phyloP scores from a whole-genome alignment of 306 rosid genomes.

The Astragalus membranaceus region DNA sequence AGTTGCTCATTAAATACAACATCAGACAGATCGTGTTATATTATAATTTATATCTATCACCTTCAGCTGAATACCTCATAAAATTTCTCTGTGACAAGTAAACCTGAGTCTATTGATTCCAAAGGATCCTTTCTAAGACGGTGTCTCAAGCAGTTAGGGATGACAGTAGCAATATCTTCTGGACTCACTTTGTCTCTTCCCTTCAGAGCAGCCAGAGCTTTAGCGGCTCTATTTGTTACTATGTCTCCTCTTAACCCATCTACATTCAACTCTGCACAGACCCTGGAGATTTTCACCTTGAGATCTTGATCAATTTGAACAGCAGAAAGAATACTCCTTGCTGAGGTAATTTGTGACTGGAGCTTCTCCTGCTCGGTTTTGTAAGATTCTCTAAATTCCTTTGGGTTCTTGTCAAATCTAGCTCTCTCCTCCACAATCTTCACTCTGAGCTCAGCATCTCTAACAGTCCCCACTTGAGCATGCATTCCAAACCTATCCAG shows the following conservation, averaged over 20 bases:
- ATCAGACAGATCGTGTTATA: not conserved
- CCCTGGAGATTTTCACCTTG: conserved; percentile 82
- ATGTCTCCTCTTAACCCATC: conserved; percentile 98
- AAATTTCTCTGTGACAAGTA: conserved; percentile 83
- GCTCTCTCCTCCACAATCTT: conserved; percentile 94
- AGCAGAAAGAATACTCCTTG: conserved; percentile 55
- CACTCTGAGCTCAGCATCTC: conserved; percentile 94
- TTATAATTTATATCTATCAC: conserved; percentile 8
- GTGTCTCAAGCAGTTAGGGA: conserved; percentile 93
- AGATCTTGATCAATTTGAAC: conserved; percentile 73
- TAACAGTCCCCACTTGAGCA: conserved; percentile 91
- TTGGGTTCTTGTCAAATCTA: conserved; percentile 69
- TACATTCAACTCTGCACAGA: conserved; percentile 83
- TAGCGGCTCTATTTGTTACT: conserved; percentile 85
- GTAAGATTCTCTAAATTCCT: conserved; percentile 62
- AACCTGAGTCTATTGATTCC: conserved; percentile 93
- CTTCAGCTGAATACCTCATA: conserved; percentile 71
- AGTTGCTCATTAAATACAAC: conserved; percentile 22
- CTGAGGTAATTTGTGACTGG: conserved; percentile 58
- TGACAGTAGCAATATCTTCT: conserved; percentile 88
- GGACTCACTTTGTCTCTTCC: conserved; percentile 62
- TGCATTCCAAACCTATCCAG: conserved; percentile 99
- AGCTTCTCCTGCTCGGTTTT: conserved; percentile 67
- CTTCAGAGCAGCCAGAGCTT: conserved; percentile 84
- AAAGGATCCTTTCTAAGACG: conserved; percentile 95